These are phyloP conservation scores for Carex kokanica DNA, from an alignment of 176 grass and related monocot genomes.

Conservation along the genomic window DNA sequence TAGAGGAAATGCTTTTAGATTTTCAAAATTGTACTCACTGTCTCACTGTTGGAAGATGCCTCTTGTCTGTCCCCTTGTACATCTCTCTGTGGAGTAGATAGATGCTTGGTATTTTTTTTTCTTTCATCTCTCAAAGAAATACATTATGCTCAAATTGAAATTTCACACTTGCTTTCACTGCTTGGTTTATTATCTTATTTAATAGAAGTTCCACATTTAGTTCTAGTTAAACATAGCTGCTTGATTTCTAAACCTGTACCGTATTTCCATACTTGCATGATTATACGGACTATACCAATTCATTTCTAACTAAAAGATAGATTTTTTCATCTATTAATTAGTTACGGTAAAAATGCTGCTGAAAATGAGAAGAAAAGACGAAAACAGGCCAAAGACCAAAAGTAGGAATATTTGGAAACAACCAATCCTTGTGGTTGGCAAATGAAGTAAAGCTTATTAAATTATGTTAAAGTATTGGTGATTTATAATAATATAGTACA, in stretches of 20 bases:
- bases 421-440: not conserved
- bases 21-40: constrained; percentile 13
- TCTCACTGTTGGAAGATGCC: constrained; percentile 39
- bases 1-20: constrained; percentile 27
- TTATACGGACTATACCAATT: not conserved
- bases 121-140: constrained; percentile 3
- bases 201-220: not conserved
- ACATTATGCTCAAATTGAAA: constrained; percentile 14
- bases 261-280: not conserved
- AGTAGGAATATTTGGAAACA: not conserved
- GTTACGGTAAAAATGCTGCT: not conserved
- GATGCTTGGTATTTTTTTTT: constrained; percentile 18
- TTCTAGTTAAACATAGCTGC: not conserved
- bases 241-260: not conserved
- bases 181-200: not conserved
- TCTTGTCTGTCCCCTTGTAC: constrained; percentile 31
- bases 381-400: not conserved
- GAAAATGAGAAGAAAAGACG: not conserved
- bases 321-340: not conserved
- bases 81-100: constrained; percentile 25
- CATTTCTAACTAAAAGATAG: not conserved
- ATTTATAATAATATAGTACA: not conserved
- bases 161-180: not conserved
- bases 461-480: not conserved
- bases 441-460: not conserved